Conservation (phyloP, 441 rosid species). For the Geranium incanum region DNA sequence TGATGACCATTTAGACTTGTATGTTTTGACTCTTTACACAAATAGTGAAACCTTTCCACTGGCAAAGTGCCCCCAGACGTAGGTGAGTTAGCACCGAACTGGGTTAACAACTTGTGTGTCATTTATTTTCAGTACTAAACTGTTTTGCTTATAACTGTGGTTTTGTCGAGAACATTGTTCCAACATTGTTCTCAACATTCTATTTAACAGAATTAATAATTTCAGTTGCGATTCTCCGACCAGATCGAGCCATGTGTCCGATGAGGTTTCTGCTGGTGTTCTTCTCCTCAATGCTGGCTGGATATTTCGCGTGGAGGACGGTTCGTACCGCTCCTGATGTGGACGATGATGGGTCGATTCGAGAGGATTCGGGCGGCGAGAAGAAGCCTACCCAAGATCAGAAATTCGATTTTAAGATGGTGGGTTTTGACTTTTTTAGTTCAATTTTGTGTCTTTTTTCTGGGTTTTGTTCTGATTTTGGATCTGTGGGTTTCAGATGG, state of each 20-base stretch:
- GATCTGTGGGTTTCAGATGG: constrained; percentile 35
- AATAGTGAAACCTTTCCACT: too few species aligned
- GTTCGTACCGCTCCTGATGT: constrained; percentile 52
- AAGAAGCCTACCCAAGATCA: constrained; percentile 30
- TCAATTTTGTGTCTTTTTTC: neutral
- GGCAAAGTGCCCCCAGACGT: too few species aligned
- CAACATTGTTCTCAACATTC: too few species aligned
- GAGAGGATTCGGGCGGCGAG: constrained; percentile 34
- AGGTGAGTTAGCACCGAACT: too few species aligned
- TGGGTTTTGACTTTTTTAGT: constrained; percentile 18
- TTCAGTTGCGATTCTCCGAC: too few species aligned
- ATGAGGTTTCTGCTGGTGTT: constrained; percentile 69
- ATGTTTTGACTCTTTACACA: too few species aligned
- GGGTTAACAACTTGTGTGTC: too few species aligned
- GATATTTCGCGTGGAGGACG: constrained; percentile 69
- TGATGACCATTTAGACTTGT: too few species aligned
- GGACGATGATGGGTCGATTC: constrained; percentile 15
- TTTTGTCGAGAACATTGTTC: too few species aligned
- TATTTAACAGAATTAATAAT: too few species aligned
- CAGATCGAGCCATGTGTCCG: constrained; percentile 54
- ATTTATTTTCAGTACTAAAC: too few species aligned
- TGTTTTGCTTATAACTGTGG: too few species aligned
- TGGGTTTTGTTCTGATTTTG: neutral
- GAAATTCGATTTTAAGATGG: constrained; percentile 46
- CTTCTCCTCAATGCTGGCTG: constrained; percentile 74